phyloP scores from a whole-genome alignment of 768 basidiomycete species.

The Lactarius sp. region DNA sequence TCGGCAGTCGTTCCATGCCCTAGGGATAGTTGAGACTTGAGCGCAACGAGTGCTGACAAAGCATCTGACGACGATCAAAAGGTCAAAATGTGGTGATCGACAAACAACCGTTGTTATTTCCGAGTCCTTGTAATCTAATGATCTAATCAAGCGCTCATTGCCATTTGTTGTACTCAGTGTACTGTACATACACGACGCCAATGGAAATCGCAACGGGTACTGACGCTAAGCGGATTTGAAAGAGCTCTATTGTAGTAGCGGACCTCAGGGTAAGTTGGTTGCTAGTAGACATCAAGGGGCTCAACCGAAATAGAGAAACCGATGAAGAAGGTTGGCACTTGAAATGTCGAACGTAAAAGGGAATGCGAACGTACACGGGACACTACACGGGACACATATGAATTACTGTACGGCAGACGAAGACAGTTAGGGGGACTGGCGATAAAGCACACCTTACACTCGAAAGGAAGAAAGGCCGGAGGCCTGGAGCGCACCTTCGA shows the following conservation, averaged over 20 bases:
- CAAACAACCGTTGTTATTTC: slow-evolving; percentile 4
- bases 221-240: neutral
- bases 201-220: neutral
- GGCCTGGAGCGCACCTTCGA: neutral
- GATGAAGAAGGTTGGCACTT: neutral
- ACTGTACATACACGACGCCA: neutral
- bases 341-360: slow-evolving; percentile 9
- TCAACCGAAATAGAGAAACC: slow-evolving; percentile 6
- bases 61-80: slow-evolving; percentile 1
- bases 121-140: neutral
- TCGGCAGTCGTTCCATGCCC: neutral
- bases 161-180: neutral
- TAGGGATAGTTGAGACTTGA: neutral
- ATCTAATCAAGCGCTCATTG: slow-evolving; percentile 2
- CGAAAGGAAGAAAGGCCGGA: neutral
- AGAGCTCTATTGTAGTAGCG: neutral
- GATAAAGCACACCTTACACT: neutral
- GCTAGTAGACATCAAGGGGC: neutral
- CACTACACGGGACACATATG: neutral
- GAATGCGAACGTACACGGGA: neutral
- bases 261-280: neutral
- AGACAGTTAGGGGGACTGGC: slow-evolving; percentile 16
- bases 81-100: neutral
- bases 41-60: slow-evolving; percentile 8
- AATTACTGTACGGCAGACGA: neutral